Percentiles rank a stretch among this genome's conserved stretches.
Evolutionary conservation across 192 early-diverging fungal genomes (phyloP).

Genomic region (Powellomyces hirtus): DNA sequence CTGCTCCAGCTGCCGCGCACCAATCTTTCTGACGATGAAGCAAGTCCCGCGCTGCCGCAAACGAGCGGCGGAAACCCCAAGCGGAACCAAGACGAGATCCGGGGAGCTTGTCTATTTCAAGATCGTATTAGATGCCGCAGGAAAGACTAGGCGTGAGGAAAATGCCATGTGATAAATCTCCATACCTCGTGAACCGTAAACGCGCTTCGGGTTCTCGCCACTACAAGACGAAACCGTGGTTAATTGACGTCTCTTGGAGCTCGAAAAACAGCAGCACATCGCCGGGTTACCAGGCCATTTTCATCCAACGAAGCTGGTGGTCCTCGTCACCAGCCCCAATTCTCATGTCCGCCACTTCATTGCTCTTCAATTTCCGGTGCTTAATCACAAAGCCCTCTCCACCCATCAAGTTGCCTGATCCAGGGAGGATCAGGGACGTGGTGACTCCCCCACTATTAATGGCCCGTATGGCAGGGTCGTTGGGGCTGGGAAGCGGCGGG

Average conservation of each 20-base stretch:
- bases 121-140: too few relatives aligned
- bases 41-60: slow-evolving; percentile 51
- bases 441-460: slow-evolving; percentile 71
- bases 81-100: slow-evolving; percentile 56
- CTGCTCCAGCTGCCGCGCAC: slow-evolving; percentile 42
- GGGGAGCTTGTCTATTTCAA: too few relatives aligned
- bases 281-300: slow-evolving; percentile 87
- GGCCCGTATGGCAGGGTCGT: slow-evolving; percentile 55
- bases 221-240: neutral
- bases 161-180: too few relatives aligned
- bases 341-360: slow-evolving; percentile 66
- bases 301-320: slow-evolving; percentile 66
- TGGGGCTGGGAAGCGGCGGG: too few relatives aligned
- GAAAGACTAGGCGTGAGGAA: too few relatives aligned
- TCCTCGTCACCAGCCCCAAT: slow-evolving; percentile 49
- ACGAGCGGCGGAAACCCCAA: slow-evolving; percentile 63
- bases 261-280: slow-evolving; percentile 19
- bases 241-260: neutral
- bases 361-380: slow-evolving; percentile 46
- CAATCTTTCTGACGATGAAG: slow-evolving; percentile 59
- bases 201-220: slow-evolving; percentile 68
- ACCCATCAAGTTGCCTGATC: slow-evolving; percentile 74
- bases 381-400: slow-evolving; percentile 73
- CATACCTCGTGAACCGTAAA: slow-evolving; percentile 33
- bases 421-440: slow-evolving; percentile 69